Percentiles rank a stretch among this genome's conserved stretches.
phyloP scores from a whole-genome alignment of 495 filamentous ascomycete species.

The Articulospora tetracladia region DNA sequence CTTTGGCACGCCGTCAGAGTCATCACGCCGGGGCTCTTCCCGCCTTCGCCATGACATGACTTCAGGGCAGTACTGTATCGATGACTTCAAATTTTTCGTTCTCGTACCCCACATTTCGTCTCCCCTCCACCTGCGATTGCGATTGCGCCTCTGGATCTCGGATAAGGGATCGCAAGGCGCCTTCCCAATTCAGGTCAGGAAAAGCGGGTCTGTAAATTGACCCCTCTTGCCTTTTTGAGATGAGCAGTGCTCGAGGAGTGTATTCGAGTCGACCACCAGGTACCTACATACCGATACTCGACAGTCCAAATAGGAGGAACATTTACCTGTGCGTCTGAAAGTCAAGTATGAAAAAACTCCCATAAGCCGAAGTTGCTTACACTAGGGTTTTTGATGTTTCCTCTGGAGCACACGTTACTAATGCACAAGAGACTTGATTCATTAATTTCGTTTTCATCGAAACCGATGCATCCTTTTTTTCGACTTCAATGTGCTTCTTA shows the following conservation, averaged over 20 bases:
- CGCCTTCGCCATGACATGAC: neutral
- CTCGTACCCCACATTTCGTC: constrained; percentile 16
- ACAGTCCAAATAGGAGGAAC: too few species aligned
- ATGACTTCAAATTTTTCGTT: neutral
- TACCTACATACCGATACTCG: too few species aligned
- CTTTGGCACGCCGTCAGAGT: neutral
- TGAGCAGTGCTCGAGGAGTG: neutral
- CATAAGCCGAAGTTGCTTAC: too few species aligned
- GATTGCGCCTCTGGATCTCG: constrained; percentile 7
- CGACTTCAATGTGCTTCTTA: too few species aligned
- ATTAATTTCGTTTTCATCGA: too few species aligned
- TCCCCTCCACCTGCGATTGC: constrained; percentile 17
- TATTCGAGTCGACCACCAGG: too few species aligned
- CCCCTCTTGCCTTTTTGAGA: neutral
- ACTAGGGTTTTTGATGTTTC: too few species aligned
- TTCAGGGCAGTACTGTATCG: neutral
- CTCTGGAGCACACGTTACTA: too few species aligned
- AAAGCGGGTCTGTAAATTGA: constrained; percentile 5
- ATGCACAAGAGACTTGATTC: too few species aligned
- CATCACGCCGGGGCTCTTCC: neutral
- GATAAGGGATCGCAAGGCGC: constrained; percentile 16
- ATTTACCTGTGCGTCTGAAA: too few species aligned
- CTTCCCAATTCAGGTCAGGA: constrained; percentile 11
- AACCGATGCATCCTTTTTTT: too few species aligned
- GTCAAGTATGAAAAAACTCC: too few species aligned